Conservation (phyloP, 192 early-diverging fungal species). For the Backusella sp. region DNA sequence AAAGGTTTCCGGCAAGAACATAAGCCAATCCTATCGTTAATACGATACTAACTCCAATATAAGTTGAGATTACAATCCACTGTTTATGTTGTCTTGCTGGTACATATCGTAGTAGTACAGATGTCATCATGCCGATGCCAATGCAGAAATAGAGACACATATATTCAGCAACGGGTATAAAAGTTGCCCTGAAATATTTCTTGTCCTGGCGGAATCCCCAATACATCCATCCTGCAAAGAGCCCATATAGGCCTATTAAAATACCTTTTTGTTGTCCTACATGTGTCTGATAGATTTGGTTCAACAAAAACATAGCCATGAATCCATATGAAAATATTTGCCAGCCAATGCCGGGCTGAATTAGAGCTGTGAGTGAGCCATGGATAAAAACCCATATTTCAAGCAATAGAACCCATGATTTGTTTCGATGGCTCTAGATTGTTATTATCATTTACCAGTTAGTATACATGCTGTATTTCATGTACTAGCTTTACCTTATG, state of each 20-base stretch:
- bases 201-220: slow-evolving; percentile 17
- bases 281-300: slow-evolving; percentile 25
- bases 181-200: slow-evolving; percentile 20
- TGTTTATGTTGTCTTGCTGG: neutral
- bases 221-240: slow-evolving; percentile 2
- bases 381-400: slow-evolving; percentile 36
- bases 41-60: neutral
- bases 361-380: slow-evolving; percentile 30
- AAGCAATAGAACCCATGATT: slow-evolving; percentile 25
- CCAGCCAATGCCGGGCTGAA: slow-evolving; percentile 31
- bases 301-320: slow-evolving; percentile 24
- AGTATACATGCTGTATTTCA: neutral
- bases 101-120: neutral
- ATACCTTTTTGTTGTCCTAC: neutral
- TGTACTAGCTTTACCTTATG: slow-evolving; percentile 10
- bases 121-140: neutral
- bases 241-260: neutral
- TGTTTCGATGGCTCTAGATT: slow-evolving; percentile 31
- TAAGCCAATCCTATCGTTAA: slow-evolving; percentile 15
- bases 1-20: slow-evolving; percentile 15
- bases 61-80: neutral
- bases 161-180: slow-evolving; percentile 28
- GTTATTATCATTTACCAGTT: neutral
- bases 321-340: slow-evolving; percentile 35
- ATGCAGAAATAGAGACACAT: slow-evolving; percentile 7